Base-by-base conservation (phyloP, 2,329 filamentous ascomycete species). In the Fusarium sp. region DNA sequence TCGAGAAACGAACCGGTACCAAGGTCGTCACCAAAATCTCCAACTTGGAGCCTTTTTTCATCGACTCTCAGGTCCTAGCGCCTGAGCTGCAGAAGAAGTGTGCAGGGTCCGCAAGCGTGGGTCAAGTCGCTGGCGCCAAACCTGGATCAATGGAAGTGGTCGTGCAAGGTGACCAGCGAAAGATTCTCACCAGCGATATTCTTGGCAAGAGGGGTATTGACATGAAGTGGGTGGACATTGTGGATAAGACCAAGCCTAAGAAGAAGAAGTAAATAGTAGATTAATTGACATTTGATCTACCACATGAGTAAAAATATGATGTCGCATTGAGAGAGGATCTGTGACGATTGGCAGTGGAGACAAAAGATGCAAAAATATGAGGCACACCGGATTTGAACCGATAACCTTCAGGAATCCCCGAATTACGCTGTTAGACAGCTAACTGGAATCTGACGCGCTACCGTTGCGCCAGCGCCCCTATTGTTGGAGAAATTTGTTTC, bases 11-110 rank as follows among this genome's bases (percentile, higher is more conserved):
- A 61, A 74, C 71, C 0, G 71, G 71, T 3, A 74, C 69, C 18
- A 74, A 74, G 40, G 67, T 74, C 2, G 71, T 74, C 9, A 74
- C 71, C 38, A 74, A 74, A 13, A 43, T 74, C 12, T 69, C 71
- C 11, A 73, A 74, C 4, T 48, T 74, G 2, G 71, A 74, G 32
- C 71, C 71, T 2, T 74, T 74, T 51, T 67, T 67, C 2, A 67
- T 74, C 2, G 71, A 74, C 7, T 72, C 71, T 2, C 57, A 73
- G 7, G 18, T 74, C 9, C 67, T 74, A 5, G 71, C 71, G 2
- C 71, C 71, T 0, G 71, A 74, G 22, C 25, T 74, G 6, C 71
- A 74, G 34, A 74, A 74, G 64, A 74, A 69, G 12, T 74, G 71
- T 22, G 71, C 71, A 0, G 71, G 71, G 2, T 74, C 71, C 4